Evolutionary conservation across 768 basidiomycete species (phyloP), one percentile per base, ranked within the genome.

Genomic region (Suillus weaverae): DNA sequence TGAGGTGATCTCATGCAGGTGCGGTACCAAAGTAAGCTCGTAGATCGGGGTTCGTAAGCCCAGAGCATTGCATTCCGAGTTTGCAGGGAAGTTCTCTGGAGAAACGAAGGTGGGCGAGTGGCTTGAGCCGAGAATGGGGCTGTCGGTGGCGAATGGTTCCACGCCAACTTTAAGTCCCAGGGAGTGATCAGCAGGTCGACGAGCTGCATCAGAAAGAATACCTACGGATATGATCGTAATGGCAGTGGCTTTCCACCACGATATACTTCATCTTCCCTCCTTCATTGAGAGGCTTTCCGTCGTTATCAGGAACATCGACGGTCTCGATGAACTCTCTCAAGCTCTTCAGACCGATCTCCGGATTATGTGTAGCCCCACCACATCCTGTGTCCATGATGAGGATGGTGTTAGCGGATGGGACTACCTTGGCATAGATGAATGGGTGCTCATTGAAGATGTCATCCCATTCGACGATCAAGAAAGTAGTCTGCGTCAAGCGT

Each of bases 191-290:
- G 32, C 32, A 32, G 8, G 26, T 41, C 1, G 11, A 56, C 7
- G 26, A 10, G 14, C 1, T 26, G 22, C 4, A 63, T 33, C n/a
- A 18, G 7, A 4, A 13, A 44, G 41, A n/a, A 50, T 48, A 78
- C 84, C 60, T 71, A 86, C 85, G 74, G 41, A 86, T 86, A 67
- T 86, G 85, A 67, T 86, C 86, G 66, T 84, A 86, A 66, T 86
- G 86, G 64, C 84, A 85, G 69, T 86, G 85, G 13, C 80, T 85
- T 48, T 80, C 73, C 26, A 83, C 81, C 10, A 86, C 78, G 43
- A 84, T 69, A 64, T 86, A 86, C 43, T 71, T 69, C 78, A 83
- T 70, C 54, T 64, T 69, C 11, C 80, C 79, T 3, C 69, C 74
- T 50, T 73, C 71, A 65, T 87, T 87, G 66, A 86, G 71, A 32